Evolutionary conservation across 129 eudicot genomes (phyloP), one percentile per base, ranked within the genome.

Genomic region (Pseudognaphalium luteoalbum): DNA sequence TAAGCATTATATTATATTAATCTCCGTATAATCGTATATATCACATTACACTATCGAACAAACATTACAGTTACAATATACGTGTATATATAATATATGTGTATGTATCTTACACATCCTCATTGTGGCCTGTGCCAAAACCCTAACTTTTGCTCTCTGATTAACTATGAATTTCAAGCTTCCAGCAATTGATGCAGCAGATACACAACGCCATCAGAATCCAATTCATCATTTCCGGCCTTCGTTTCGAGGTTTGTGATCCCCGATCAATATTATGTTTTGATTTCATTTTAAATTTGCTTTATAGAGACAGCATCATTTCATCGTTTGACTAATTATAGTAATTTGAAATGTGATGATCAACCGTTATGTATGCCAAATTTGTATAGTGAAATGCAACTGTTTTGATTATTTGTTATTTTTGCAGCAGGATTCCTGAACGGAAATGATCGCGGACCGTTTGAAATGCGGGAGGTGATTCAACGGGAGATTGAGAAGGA

Each of bases 401-500:
- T 34, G 4, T 64, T 72, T 54, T 65, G 28, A 20, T 20, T 29
- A 17, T 52, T 32, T 19, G n/a, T 22, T 65, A 47, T 47, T 44
- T 25, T 72, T 66, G 37, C 69, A 56, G 70, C 60, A 56, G 79
- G 83, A 12, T 20, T 1, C 30, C 54, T 33, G 11, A 73, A n/a
- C 34, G 66, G 16, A 69, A 41, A 39, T 16, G n/a, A 39, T 34
- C 57, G 64, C 32, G 47, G 68, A 62, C 66, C 79, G 25, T 61
- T 11, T 19, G 80, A 72, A 15, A 37, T 81, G 76, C 78, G 62
- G 32, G 84, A 80, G 8, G 74, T 70, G 52, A 33, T 78, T 20
- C 71, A 62, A 50, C 37, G 85, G 61, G 88, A 84, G 81, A 9
- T 84, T 25, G 86, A 79, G 79, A 84, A 80, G 67, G 86, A 87